A percentile compares a stretch with the other conserved stretches of the same genome.
Conservation (phyloP, 352 stramenopile species). For the Globisporangium nunn region DNA sequence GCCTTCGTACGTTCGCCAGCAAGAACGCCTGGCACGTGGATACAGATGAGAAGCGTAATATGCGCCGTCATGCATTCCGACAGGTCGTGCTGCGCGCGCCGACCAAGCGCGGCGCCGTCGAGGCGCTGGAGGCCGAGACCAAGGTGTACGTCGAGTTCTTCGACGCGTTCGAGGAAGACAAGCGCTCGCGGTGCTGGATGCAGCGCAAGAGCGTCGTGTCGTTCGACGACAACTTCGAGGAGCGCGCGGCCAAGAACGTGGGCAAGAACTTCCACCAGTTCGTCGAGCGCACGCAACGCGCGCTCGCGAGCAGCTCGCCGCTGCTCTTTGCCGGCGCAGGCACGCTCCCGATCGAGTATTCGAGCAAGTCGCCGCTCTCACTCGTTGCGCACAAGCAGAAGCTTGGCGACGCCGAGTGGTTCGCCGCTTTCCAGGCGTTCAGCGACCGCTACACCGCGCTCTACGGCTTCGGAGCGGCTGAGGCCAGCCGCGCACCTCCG, state of each 20-base stretch:
- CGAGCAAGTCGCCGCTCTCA: constrained; percentile 54
- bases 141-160: constrained; percentile 84
- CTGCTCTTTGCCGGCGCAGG: constrained; percentile 57
- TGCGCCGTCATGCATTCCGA: background rate
- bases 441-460: constrained; percentile 48
- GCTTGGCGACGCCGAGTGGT: constrained; percentile 45
- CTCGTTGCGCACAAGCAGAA: constrained; percentile 40
- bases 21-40: too few species aligned
- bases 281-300: constrained; percentile 65
- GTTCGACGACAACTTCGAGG: constrained; percentile 70
- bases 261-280: constrained; percentile 75
- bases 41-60: too few species aligned
- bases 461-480: constrained; percentile 29
- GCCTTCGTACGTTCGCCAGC: constrained; percentile 40
- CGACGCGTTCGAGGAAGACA: constrained; percentile 66
- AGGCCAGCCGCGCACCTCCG: background rate
- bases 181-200: constrained; percentile 79
- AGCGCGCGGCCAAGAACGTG: constrained; percentile 72
- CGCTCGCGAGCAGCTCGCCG: constrained; percentile 52
- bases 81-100: constrained; percentile 67
- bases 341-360: constrained; percentile 76
- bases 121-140: constrained; percentile 52
- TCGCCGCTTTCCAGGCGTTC: constrained; percentile 60
- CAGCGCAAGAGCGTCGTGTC: constrained; percentile 71
- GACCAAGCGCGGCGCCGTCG: constrained; percentile 39